Evolutionary conservation across 371 early-diverging fungal species (phyloP).

Genomic region (Catenaria anguillulae): DNA sequence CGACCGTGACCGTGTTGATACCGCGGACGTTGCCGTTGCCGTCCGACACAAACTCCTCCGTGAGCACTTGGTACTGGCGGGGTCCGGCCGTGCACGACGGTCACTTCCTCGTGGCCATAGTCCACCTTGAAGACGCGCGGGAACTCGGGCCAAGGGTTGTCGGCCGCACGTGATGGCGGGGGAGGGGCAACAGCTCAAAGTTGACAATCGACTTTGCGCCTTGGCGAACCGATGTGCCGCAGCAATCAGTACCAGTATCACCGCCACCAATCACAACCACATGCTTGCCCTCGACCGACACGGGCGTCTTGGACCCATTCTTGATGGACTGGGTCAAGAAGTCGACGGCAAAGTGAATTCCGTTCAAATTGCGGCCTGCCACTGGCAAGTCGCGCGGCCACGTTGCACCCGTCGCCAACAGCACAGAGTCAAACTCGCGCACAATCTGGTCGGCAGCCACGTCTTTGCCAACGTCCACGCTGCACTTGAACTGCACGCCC

Average conservation of each 20-base stretch:
- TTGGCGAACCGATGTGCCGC: slow-evolving; percentile 83
- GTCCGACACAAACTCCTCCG: slow-evolving; percentile 84
- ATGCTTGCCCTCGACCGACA: slow-evolving; percentile 77
- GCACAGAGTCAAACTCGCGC: slow-evolving; percentile 55
- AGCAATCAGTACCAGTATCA: slow-evolving; percentile 93
- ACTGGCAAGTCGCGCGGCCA: slow-evolving; percentile 90
- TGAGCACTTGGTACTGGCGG: slow-evolving; percentile 78
- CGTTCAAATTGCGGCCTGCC: slow-evolving; percentile 66
- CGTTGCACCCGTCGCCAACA: slow-evolving; percentile 88
- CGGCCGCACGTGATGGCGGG: slow-evolving; percentile 54
- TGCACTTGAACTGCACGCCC: slow-evolving; percentile 72
- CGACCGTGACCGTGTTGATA: slow-evolving; percentile 83
- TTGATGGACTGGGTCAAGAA: slow-evolving; percentile 81
- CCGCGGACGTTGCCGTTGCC: slow-evolving; percentile 67
- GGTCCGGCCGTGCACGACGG: slow-evolving; percentile 78
- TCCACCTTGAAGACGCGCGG: slow-evolving; percentile 86
- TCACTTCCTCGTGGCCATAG: slow-evolving; percentile 88
- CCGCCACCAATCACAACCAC: slow-evolving; percentile 97
- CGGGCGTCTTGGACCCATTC: slow-evolving; percentile 52
- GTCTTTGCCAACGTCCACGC: slow-evolving; percentile 71
- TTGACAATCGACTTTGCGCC: slow-evolving; percentile 79
- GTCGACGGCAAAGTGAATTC: slow-evolving; percentile 96
- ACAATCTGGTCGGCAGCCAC: slow-evolving; percentile 48
- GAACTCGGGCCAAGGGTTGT: slow-evolving; percentile 96
- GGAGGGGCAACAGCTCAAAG: slow-evolving; percentile 93